Conservation (phyloP, 257 asterid genomes). For the Solanum tacnaense region DNA sequence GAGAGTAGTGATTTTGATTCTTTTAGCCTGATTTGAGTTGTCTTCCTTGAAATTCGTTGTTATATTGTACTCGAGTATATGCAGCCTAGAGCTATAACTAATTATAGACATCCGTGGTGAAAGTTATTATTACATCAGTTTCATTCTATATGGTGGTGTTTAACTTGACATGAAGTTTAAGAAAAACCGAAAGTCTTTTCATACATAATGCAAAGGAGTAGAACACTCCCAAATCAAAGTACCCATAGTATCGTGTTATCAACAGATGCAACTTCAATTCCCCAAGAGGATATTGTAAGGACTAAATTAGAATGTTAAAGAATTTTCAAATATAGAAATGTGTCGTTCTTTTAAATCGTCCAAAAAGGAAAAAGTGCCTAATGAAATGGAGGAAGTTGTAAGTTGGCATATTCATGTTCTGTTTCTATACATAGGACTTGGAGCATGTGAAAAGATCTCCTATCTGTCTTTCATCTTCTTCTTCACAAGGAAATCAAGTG, state of each 20-base stretch:
- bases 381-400: background rate
- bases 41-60: background rate
- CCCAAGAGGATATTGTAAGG: background rate
- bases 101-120: background rate
- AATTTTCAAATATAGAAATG: background rate
- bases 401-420: background rate
- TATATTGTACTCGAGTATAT: background rate
- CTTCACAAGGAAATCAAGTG: background rate
- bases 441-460: background rate
- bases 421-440: background rate
- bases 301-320: background rate
- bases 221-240: background rate
- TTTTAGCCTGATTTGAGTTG: background rate
- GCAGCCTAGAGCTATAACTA: background rate
- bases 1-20: background rate
- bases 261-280: background rate
- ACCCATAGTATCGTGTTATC: background rate
- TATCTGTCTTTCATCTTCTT: background rate
- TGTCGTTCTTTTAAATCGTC: background rate
- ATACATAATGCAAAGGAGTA: background rate
- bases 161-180: background rate
- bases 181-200: background rate
- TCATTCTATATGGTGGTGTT: background rate
- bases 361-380: background rate
- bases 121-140: background rate